These are phyloP conservation scores for Penstemon barbatus DNA, from an alignment of 257 asterid genomes.

Conservation along the genomic window DNA sequence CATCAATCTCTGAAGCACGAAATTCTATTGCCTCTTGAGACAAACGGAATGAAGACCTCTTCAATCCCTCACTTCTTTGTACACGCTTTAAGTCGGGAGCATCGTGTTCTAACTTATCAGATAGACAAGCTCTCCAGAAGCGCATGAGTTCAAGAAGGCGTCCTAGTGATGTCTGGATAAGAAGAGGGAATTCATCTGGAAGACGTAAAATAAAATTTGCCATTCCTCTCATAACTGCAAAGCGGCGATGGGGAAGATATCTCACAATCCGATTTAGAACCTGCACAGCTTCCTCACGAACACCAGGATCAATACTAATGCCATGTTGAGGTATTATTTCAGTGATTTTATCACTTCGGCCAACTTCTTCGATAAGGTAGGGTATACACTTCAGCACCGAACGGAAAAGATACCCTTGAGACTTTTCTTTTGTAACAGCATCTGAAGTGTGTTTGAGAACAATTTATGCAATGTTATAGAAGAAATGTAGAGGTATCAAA, in stretches of 20 bases:
- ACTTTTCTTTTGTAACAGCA: slow-evolving; percentile 90
- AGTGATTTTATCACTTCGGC: slow-evolving; percentile 92
- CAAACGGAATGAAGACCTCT: slow-evolving; percentile 79
- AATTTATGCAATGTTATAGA: slow-evolving; percentile 29
- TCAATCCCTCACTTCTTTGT: slow-evolving; percentile 85
- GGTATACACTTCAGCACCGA: slow-evolving; percentile 99
- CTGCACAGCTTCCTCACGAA: slow-evolving; percentile 97
- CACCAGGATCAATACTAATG: slow-evolving; percentile 98
- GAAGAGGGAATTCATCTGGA: slow-evolving; percentile 99
- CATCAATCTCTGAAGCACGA: slow-evolving; percentile 95
- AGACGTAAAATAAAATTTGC: slow-evolving; percentile 83
- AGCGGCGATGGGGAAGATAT: slow-evolving; percentile 94
- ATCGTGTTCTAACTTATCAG: slow-evolving; percentile 63
- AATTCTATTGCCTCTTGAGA: slow-evolving; percentile 83
- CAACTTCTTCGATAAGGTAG: slow-evolving; percentile 97
- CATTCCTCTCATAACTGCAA: slow-evolving; percentile 99
- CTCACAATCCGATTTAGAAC: slow-evolving; percentile 91
- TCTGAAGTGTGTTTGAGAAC: slow-evolving; percentile 52
- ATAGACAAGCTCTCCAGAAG: slow-evolving; percentile 92
- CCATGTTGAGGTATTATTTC: slow-evolving; percentile 99
- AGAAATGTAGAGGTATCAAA: slow-evolving; percentile 19
- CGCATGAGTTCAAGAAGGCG: slow-evolving; percentile 99
- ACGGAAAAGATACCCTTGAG: slow-evolving; percentile 97
- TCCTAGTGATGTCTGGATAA: slow-evolving; percentile 92
- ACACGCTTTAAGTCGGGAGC: slow-evolving; percentile 63